Evolutionary conservation across 345 rosid genomes (phyloP).

Genomic region (Salix udensis): DNA sequence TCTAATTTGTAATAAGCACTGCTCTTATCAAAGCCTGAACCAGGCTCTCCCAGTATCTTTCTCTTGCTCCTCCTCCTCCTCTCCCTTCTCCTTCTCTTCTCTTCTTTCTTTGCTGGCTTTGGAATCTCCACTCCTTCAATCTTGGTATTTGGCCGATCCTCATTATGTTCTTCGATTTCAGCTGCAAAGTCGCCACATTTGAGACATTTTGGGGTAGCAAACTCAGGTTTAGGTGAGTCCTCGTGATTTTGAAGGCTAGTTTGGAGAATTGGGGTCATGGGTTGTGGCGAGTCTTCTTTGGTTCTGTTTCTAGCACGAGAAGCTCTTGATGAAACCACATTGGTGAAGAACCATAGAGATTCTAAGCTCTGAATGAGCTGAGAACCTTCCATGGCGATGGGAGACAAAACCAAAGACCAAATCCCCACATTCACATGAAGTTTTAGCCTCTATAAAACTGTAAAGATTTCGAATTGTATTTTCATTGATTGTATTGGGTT

Average conservation of each 20-base stretch:
- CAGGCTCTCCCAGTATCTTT: conserved; percentile 32
- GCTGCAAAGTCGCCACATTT: conserved; percentile 22
- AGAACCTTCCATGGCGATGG: conserved; percentile 45
- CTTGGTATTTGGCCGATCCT: background rate
- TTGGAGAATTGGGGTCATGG: background rate
- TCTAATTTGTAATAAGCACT: background rate
- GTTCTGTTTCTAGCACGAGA: background rate
- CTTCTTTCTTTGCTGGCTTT: background rate
- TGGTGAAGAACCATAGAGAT: conserved; percentile 52
- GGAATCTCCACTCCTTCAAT: conserved; percentile 14
- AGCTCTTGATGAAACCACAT: conserved; percentile 17
- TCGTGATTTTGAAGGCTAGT: background rate
- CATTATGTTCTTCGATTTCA: conserved; percentile 7
- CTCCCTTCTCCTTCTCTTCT: conserved; percentile 15
- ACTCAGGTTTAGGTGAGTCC: background rate
- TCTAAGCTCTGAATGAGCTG: conserved; percentile 34
- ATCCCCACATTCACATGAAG: background rate
- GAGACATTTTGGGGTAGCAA: conserved; percentile 2
- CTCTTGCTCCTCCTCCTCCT: conserved; percentile 20
- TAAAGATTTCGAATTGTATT: too few relatives aligned
- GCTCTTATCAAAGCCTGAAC: conserved; percentile 17
- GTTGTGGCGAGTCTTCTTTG: conserved; percentile 15
- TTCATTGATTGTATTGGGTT: too few relatives aligned
- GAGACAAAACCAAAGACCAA: background rate
- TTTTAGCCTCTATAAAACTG: background rate